Evolutionary conservation across 495 filamentous ascomycete genomes (phyloP), one percentile per base, ranked within the genome.

Genomic region (Annulohypoxylon bovei): DNA sequence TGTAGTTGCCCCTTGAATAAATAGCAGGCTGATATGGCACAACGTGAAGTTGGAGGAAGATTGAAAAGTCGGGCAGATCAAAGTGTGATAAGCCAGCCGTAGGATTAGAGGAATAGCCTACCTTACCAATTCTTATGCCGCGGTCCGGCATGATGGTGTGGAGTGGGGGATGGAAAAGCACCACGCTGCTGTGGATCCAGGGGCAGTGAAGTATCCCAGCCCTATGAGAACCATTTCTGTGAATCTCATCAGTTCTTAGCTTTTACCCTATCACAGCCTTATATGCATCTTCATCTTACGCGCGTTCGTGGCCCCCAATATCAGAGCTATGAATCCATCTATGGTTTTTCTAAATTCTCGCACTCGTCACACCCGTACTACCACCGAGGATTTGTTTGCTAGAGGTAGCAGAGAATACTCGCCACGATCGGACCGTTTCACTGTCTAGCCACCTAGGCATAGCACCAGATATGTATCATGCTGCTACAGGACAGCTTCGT

Each of bases 1-100:
- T 35, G 9, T 25, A 25, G 22, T 53, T 35, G 12, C 58, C 58
- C 28, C 58, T 47, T 61, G 42, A 49, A 61, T 53, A 42, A 35
- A 59, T 20, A 6, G 22, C 22, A 25, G 44, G 22, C 1, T 20
- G 4, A 25, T 23, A 20, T 27, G 4, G 46, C n/a, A 50, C 23
- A 1, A 50, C 23, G 39, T 27, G 23, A n/a, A 16, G 22, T 22
- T 47, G 46, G 23, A 28, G 46, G 0, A 6, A n/a, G 12, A 11
- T 50, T 50, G 12, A 25, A 50, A 50, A 30, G 23, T 28, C 46
- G 46, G 46, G 46, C 23, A 50, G 46, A 50, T 28, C 20, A 42
- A 42, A 35, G 3, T 18, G 5, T 28, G 20, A 14, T 50, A 27
- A 50, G 11, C 6, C 14, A 14, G 49, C 23, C 16, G n/a, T 11